Percentiles rank a stretch among this genome's conserved stretches.
Evolutionary conservation across 2,329 filamentous ascomycete species (phyloP).

Genomic region (Drechmeria coniospora): DNA sequence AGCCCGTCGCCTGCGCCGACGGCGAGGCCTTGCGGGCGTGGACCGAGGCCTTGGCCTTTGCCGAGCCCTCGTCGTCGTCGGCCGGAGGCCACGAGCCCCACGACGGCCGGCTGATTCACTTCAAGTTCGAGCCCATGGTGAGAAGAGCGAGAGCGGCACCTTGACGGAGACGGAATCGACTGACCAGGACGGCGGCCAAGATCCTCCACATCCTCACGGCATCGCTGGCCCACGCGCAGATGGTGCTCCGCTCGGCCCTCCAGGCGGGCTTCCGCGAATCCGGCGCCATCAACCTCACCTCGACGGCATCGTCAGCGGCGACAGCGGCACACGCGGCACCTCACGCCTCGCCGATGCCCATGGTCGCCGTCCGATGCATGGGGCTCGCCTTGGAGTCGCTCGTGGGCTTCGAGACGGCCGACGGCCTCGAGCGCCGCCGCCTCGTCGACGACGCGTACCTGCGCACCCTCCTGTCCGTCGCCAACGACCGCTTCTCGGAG

Average conservation of each 20-base stretch:
- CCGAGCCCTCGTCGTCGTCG: constrained; percentile 11
- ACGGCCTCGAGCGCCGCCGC: constrained; percentile 21
- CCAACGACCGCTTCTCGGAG: constrained; percentile 58
- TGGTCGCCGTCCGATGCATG: constrained; percentile 75
- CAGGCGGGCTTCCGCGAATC: constrained; percentile 82
- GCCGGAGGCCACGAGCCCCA: constrained; percentile 8
- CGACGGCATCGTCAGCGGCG: constrained; percentile 4
- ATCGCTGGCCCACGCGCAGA: constrained; percentile 58
- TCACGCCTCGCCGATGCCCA: too few relatives aligned
- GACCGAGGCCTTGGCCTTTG: constrained; percentile 14
- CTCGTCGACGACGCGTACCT: constrained; percentile 56
- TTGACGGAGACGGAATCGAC: too few relatives aligned
- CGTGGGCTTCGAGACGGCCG: constrained; percentile 39
- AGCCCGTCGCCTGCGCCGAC: constrained; percentile 26
- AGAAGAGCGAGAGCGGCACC: constrained; percentile 14
- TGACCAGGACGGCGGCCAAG: constrained; percentile 27
- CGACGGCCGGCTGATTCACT: constrained; percentile 47
- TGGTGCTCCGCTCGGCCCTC: constrained; percentile 58
- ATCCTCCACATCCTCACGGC: constrained; percentile 79
- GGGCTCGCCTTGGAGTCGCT: constrained; percentile 72
- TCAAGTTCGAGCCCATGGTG: constrained; percentile 95
- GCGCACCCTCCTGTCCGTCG: constrained; percentile 47
- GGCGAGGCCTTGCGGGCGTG: constrained; percentile 13
- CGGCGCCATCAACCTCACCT: constrained; percentile 55
- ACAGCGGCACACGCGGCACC: too few relatives aligned